Evolutionary conservation across 805 yeast species (phyloP), one percentile per base, ranked within the genome.

Genomic region (Diddensiella caesifluorescens): DNA sequence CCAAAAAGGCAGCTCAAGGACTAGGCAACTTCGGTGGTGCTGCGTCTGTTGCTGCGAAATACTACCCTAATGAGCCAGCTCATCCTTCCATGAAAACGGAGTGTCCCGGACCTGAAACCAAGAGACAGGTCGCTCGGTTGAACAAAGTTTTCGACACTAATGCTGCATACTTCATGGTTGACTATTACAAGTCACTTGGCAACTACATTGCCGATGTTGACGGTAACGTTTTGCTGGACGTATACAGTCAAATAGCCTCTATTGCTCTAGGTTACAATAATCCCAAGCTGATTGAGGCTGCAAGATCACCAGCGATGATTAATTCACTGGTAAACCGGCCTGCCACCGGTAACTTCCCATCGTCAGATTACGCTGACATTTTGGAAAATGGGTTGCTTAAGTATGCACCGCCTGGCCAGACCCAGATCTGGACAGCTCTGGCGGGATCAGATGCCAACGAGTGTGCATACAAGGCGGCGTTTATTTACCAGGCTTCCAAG

Each of bases 391-490:
- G 79, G 34, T 72, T 85, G 51, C 66, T 83, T 51, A 71, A 78
- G 47, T 79, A 71, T 52, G 95, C 95, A 40, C 95, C 95, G 57
- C 75, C 75, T 61, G 89, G 88, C 50, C 81, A 80, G 65, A 73
- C 69, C 54, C 68, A 75, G 53, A 75, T 86, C 43, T 86, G 92
- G 89, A 74, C 83, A 22, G 90, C 83, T 38, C 68, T 84, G 50
- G 77, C 88, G 15, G 95, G 95, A 51, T 85, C 92, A 31, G 94
- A 84, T 58, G 95, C 95, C 54, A 83, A 83, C 61, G 95, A 85
- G 65, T 72, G 83, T 58, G 95, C 95, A 16, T 85, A 79, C 73
- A 85, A 85, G 68, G 94, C 95, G 45, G 88, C 88, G 15, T 85
- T 84, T 63, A 77, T 85, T 68, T 83, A 81, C 71, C 81, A 81